Conservation (phyloP, 352 stramenopile genomes). For the Phytophthora podocarpi region DNA sequence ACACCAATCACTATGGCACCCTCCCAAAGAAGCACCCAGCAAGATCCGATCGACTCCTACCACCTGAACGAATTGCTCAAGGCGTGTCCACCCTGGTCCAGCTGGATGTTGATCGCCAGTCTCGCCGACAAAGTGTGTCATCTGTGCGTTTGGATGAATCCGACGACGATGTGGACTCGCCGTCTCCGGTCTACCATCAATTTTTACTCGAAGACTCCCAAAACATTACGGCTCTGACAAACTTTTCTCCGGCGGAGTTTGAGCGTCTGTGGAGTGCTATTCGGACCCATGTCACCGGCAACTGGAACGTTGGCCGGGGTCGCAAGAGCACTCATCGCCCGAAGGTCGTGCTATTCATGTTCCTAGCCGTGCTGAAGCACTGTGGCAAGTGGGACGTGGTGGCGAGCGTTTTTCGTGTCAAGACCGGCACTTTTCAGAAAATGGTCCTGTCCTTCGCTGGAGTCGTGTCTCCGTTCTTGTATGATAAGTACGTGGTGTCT, state of each 20-base stretch:
- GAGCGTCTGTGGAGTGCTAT: too few species aligned
- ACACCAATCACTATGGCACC: too few species aligned
- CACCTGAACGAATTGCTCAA: neutral
- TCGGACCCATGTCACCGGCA: too few species aligned
- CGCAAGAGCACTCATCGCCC: neutral
- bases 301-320: neutral
- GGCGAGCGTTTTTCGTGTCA: neutral
- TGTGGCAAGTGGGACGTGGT: neutral
- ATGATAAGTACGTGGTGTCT: too few species aligned
- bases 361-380: neutral
- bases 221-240: neutral
- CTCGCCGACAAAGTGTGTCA: neutral
- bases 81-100: neutral
- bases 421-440: neutral
- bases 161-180: neutral
- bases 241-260: neutral
- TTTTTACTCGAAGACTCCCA: neutral
- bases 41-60: too few species aligned
- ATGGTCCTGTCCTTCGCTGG: neutral
- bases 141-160: neutral
- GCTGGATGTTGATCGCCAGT: neutral
- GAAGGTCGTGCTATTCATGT: conserved; percentile 1
- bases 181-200: neutral
- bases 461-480: neutral
- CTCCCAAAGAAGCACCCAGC: too few species aligned